Evolutionary conservation across 768 basidiomycete genomes (phyloP), one percentile per base, ranked within the genome.

Genomic region (Naganishia friedmannii): DNA sequence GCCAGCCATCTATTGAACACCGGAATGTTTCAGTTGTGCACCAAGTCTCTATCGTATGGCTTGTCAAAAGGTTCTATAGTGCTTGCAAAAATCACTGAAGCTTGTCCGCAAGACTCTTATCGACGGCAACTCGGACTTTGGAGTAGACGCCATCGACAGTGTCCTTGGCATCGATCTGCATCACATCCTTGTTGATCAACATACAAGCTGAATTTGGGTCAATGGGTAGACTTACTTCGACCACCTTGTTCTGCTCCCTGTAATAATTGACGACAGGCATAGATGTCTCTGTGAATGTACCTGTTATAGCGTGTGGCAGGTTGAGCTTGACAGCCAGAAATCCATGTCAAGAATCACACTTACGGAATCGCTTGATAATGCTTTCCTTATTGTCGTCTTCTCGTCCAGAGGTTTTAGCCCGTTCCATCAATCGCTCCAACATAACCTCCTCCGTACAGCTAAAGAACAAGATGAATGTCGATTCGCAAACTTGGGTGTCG

Each of bases 341-440:
- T 12, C 32, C 21, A 12, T 6, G 1, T 13, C 6, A 17, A 26
- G 23, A 48, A 29, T 15, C 34, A 19, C 17, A 85, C 89, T 23
- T 78, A 90, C 93, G 84, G 84, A 98, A 97, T n/a, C 96, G 90
- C 82, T 98, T 99, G 83, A 86, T 89, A 82, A 99, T 95, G 79
- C 88, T 92, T 80, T 95, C 92, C 15, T 83, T 84, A 78, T 99
- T 99, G 79, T 99, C 96, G 76, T 99, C 96, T 76, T 93, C 94
- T 17, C 96, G 85, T 19, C 96, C 95, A 67, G 90, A 92, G 0
- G 94, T 98, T 85, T 97, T 89, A 29, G 89, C 89, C 28, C 96
- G 88, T 80, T 93, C 89, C 65, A 94, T 84, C 69, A 99, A 84
- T 66, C 96, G 90, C 73, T 85, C 81, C 32, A 90, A 85, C 89